phyloP scores from a whole-genome alignment of 225 moss, liverwort and hornwort genomes.

The Physcomitrium patens region DNA sequence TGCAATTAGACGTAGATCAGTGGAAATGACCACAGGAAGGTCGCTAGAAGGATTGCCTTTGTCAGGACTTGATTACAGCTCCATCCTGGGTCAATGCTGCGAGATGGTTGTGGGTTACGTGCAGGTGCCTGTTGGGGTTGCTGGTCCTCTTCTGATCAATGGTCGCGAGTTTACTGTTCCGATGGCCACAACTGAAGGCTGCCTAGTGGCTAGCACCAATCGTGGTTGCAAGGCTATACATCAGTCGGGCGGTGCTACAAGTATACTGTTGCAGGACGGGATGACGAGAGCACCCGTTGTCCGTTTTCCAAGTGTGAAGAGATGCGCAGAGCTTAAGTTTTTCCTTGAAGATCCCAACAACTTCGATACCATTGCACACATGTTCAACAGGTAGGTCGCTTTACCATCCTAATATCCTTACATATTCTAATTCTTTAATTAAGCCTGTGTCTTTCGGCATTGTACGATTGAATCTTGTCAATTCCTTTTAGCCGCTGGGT shows the following conservation, averaged over 20 bases:
- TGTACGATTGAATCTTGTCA: neutral
- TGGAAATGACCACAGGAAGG: conserved; percentile 69
- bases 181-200: conserved; percentile 98
- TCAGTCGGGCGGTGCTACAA: conserved; percentile 88
- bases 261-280: conserved; percentile 70
- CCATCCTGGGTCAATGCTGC: conserved; percentile 92
- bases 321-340: conserved; percentile 87
- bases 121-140: conserved; percentile 91
- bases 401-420: neutral
- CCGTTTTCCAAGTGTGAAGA: conserved; percentile 66
- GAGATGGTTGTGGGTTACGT: conserved; percentile 98
- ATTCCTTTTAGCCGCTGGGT: no score
- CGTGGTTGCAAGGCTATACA: conserved; percentile 96
- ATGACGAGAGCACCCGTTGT: conserved; percentile 98
- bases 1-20: conserved; percentile 64
- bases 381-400: conserved; percentile 69
- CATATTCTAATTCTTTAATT: neutral
- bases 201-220: conserved; percentile 92
- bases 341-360: conserved; percentile 79
- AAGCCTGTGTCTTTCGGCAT: neutral
- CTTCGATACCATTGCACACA: conserved; percentile 76
- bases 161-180: conserved; percentile 79
- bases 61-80: conserved; percentile 80
- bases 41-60: conserved; percentile 77
- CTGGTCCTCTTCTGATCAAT: conserved; percentile 84